Percentiles rank a stretch among this genome's conserved stretches.
These are phyloP conservation scores for Mortierella claussenii DNA, from an alignment of 192 early-diverging fungal species.

Conservation along the genomic window DNA sequence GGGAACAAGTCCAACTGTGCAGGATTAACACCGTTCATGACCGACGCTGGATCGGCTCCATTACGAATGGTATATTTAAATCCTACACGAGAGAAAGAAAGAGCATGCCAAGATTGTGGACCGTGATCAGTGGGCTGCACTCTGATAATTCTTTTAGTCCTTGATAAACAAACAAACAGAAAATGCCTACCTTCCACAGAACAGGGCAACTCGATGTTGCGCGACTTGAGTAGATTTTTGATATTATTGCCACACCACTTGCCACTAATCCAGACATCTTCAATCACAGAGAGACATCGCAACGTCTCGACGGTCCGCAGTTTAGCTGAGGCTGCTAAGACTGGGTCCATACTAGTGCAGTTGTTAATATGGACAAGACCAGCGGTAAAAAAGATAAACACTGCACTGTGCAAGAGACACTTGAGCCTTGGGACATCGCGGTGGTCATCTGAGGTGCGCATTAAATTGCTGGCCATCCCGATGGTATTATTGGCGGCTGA, in stretches of 20 bases:
- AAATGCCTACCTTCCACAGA: conserved; percentile 33
- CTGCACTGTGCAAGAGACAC: conserved; percentile 33
- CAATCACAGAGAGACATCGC: conserved; percentile 40
- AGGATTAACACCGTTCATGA: conserved; percentile 2
- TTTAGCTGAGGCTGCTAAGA: conserved; percentile 51
- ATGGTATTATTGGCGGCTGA: conserved; percentile 54
- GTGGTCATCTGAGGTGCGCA: conserved; percentile 32
- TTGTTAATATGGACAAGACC: conserved; percentile 56
- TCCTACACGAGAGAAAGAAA: no score
- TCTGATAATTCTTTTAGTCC: no score
- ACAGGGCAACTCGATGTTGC: conserved; percentile 47
- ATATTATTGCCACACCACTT: conserved; percentile 51
- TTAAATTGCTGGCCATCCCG: conserved; percentile 52
- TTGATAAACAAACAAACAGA: no score
- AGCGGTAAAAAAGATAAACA: conserved; percentile 54
- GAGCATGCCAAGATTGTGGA: no score
- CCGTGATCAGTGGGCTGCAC: no score
- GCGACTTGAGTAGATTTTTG: conserved; percentile 38
- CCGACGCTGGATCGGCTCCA: conserved; percentile 8
- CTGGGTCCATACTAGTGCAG: conserved; percentile 37
- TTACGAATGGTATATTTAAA: conserved; percentile 35
- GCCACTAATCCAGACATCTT: conserved; percentile 42
- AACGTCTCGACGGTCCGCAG: conserved; percentile 45
- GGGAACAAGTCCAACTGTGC: conserved; percentile 7
- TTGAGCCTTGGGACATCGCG: conserved; percentile 31